phyloP scores from a whole-genome alignment of 768 basidiomycete species.

The Leccinum longicurvipes region DNA sequence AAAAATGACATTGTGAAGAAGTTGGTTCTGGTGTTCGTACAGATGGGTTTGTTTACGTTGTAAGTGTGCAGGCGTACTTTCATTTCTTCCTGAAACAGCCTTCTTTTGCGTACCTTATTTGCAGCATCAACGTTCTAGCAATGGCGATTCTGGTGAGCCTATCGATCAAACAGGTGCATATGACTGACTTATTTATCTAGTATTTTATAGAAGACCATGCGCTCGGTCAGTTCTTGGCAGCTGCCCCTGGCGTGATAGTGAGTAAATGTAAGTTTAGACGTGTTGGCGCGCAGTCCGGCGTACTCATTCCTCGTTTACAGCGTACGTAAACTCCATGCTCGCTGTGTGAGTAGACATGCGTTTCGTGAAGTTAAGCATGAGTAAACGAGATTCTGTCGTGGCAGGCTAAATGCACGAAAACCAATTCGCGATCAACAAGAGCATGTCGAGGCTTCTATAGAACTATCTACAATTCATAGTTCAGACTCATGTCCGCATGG shows the following conservation, averaged over 20 bases:
- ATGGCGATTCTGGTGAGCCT: conserved; percentile 12
- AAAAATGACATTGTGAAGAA: conserved; percentile 3
- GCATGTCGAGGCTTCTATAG: neutral
- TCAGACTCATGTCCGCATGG: neutral
- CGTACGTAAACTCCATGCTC: conserved; percentile 24
- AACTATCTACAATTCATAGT: conserved; percentile 8
- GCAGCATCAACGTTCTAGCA: conserved; percentile 10
- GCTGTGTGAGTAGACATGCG: conserved; percentile 11
- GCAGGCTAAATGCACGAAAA: conserved; percentile 11
- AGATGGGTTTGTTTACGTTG: conserved; percentile 16
- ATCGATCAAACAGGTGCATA: neutral
- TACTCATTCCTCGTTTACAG: conserved; percentile 1
- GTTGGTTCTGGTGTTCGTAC: conserved; percentile 6
- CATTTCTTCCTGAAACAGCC: neutral
- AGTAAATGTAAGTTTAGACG: conserved; percentile 10
- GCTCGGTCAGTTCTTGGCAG: neutral
- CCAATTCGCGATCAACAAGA: conserved; percentile 13
- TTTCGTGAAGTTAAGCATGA: neutral
- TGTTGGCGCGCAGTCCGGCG: neutral
- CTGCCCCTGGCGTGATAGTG: conserved; percentile 10
- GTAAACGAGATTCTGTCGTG: neutral
- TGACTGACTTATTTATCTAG: conserved; percentile 4
- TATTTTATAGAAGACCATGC: neutral
- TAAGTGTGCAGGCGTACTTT: neutral
- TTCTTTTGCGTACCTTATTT: neutral